Evolutionary conservation across 164 flowering plant species (phyloP), one percentile per base, ranked within the genome.

Genomic region (Amborella trichopoda): DNA sequence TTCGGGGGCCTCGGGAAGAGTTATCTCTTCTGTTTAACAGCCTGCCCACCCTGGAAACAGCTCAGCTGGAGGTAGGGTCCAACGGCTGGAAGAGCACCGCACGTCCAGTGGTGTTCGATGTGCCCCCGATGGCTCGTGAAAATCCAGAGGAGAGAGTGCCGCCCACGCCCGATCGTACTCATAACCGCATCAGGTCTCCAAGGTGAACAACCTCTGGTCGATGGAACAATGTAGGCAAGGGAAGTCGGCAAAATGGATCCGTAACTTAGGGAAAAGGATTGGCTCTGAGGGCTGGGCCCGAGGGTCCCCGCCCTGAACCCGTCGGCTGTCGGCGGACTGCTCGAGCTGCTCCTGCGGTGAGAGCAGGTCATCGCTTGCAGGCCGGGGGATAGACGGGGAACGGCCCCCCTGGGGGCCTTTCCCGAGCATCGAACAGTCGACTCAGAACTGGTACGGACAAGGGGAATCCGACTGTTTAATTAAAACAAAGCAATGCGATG

Each of bases 291-390:
- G 9, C 34, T 30, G 34, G 13, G 6, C 13, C 34, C 9, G 9
- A 30, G 6, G 6, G 13, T 6, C 9, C 13, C 34, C 13, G 34
- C 13, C 34, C 34, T 6, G 34, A 30, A 30, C 34, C 34, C 34
- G 34, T 30, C 34, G 34, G 34, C 34, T 46, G 33, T 24, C 25
- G 45, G 26, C 43, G 50, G 37, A 28, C 53, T 30, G 53, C 60
- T 55, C 53, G 40, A 44, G 40, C 60, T 47, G 40, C 60, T 55
- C 22, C 53, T 21, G 53, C 46, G 53, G 47, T 44, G 60, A 47
- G 53, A 32, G 53, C 28, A 48, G 46, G 47, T 38, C 45, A 19
- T 24, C 42, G 32, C 53, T 33, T 48, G 45, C 25, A 24, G 42
- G 43, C 19, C 42, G 37, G 50, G 34, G n/a, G n/a, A n/a, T n/a